Evolutionary conservation across 2,329 filamentous ascomycete genomes (phyloP), one percentile per base, ranked within the genome.

Genomic region (Botrytis paeoniae): DNA sequence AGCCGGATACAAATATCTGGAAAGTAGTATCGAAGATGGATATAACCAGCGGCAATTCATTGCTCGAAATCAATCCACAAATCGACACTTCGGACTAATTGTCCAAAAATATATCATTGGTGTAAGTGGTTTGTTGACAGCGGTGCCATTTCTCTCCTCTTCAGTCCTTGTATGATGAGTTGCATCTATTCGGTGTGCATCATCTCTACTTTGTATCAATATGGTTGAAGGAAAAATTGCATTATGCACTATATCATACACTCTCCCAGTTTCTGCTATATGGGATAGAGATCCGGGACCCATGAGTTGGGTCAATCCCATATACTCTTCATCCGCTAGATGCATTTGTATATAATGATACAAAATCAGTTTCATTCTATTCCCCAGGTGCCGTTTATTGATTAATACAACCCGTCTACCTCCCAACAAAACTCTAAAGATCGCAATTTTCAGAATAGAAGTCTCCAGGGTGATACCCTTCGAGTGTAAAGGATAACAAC

Each of bases 371-470:
- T 54, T 16, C 14, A 3, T 29, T 29, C 14, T 54, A n/a, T 16
- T n/a, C 6, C 5, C 14, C 12, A 9, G 12, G 12, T 8, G 14
- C 0, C 7, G 16, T 29, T 16, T 18, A 29, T 29, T 0, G 3
- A 29, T n/a, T 5, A 14, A 41, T 18, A 41, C 16, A 41, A 18
- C 5, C 16, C 7, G 4, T 18, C 18, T 6, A 41, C 22, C 45
- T 25, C 22, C 10, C 9, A 12, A 25, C 22, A 22, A 25, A 48
- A 25, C 4, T 12, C 9, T 4, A n/a, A 14, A 54, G 5, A 51
- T 25, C 4, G 4, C 25, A n/a, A 14, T n/a, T 5, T 14, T 5
- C 10, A 10, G 14, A 12, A n/a, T 14, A n/a, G 22, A 51, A 51
- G 9, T 14, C 10, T n/a, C 12, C 48, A 9, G 16, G 25, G 10